Evolutionary conservation across 176 grass and related monocot species (phyloP).

Genomic region (Themeda triandra): DNA sequence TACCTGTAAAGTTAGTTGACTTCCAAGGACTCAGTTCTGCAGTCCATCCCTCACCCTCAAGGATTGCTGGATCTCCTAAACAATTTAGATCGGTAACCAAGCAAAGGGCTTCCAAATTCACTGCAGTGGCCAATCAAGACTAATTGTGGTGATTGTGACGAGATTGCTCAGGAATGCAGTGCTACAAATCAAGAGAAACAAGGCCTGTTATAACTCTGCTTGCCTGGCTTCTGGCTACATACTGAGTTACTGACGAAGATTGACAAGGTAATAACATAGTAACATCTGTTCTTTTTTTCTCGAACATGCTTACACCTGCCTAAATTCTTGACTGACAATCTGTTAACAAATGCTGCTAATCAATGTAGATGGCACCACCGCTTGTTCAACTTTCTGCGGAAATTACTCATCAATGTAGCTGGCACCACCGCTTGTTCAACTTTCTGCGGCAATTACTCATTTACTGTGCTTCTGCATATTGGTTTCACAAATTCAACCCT

Average conservation of each 20-base stretch:
- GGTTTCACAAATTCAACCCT: background rate
- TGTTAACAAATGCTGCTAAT: background rate
- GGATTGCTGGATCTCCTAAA: background rate
- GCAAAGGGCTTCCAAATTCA: background rate
- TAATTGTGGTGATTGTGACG: background rate
- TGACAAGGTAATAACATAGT: background rate
- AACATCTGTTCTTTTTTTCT: background rate
- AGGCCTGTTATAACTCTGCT: background rate
- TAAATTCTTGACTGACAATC: background rate
- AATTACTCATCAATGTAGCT: too few relatives aligned
- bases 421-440: background rate
- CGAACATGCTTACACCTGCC: too few relatives aligned
- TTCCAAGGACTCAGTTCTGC: background rate
- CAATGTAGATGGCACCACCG: too few relatives aligned
- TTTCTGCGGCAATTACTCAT: background rate
- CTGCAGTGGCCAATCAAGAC: background rate
- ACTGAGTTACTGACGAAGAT: background rate
- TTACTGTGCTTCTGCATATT: background rate
- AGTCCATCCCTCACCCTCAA: background rate
- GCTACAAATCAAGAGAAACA: background rate
- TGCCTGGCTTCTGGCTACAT: background rate
- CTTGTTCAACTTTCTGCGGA: too few relatives aligned
- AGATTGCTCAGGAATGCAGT: background rate
- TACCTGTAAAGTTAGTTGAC: background rate
- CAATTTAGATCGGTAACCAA: background rate